These are phyloP conservation scores for Calonectria ilicicola DNA, from an alignment of 2,329 filamentous ascomycete genomes.

Conservation along the genomic window DNA sequence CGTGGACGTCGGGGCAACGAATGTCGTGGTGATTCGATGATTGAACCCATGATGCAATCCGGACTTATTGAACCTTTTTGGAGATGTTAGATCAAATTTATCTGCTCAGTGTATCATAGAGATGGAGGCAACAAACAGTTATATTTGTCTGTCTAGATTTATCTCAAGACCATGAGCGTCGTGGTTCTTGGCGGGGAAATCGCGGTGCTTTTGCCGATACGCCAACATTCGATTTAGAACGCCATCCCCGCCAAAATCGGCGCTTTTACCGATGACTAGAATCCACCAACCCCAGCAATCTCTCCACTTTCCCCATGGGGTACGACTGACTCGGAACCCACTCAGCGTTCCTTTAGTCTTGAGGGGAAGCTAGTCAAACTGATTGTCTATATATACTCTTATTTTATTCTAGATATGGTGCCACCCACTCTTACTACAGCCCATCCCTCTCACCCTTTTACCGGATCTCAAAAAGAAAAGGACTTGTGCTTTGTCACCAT, in stretches of 20 bases:
- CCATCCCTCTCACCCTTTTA: too few species aligned
- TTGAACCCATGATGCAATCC: background rate
- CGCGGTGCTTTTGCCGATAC: background rate
- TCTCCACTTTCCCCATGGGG: slow-evolving; percentile 8
- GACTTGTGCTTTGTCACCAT: background rate
- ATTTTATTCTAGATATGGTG: background rate
- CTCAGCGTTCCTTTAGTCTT: background rate
- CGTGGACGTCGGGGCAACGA: background rate
- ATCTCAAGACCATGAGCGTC: background rate
- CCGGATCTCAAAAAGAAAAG: background rate
- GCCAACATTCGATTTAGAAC: background rate
- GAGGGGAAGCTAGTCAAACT: too few species aligned
- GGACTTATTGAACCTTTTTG: background rate
- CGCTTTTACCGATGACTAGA: background rate
- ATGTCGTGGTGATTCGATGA: background rate
- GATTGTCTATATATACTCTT: slow-evolving; percentile 7
- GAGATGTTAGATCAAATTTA: background rate
- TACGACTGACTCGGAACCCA: background rate
- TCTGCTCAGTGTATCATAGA: background rate
- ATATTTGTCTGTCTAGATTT: background rate
- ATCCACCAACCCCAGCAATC: background rate
- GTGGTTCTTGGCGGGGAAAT: background rate
- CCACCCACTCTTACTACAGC: too few species aligned
- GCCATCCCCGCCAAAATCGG: background rate
- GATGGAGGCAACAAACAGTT: background rate